These are phyloP conservation scores for Cladochytrium replicatum DNA, from an alignment of 192 early-diverging fungal genomes.

Conservation along the genomic window DNA sequence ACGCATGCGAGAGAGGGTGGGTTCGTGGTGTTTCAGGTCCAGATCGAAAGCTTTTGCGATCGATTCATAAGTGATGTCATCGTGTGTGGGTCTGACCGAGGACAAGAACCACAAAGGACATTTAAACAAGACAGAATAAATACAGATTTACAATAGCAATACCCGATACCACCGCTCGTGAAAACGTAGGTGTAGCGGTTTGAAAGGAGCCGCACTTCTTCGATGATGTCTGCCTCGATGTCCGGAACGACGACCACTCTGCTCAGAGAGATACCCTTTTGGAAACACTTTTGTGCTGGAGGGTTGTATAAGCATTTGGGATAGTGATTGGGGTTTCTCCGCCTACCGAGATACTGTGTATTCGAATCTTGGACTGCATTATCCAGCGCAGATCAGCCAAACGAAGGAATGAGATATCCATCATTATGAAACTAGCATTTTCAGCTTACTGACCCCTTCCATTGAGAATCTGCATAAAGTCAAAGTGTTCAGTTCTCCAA, in stretches of 20 bases:
- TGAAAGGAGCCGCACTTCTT: conserved; percentile 38
- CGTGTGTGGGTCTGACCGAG: conserved; percentile 43
- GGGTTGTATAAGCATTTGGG: background rate
- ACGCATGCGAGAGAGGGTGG: conserved; percentile 48
- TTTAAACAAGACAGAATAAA: background rate
- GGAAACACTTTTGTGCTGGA: conserved; percentile 48
- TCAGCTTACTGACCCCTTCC: no score
- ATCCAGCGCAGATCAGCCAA: no score
- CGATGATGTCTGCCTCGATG: conserved; percentile 33
- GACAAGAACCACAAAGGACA: background rate
- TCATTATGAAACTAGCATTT: no score
- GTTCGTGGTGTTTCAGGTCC: conserved; percentile 38
- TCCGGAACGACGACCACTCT: conserved; percentile 47
- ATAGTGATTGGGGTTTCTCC: background rate
- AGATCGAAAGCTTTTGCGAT: conserved; percentile 47
- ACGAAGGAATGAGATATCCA: no score
- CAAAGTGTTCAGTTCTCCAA: no score
- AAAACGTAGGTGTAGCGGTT: conserved; percentile 45
- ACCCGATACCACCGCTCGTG: conserved; percentile 66
- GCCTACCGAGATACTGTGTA: no score
- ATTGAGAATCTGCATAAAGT: no score
- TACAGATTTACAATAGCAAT: background rate
- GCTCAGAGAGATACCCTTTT: conserved; percentile 45
- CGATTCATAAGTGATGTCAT: conserved; percentile 57
- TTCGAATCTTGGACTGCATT: no score